phyloP scores from a whole-genome alignment of 495 filamentous ascomycete species.

The Podospora didyma region DNA sequence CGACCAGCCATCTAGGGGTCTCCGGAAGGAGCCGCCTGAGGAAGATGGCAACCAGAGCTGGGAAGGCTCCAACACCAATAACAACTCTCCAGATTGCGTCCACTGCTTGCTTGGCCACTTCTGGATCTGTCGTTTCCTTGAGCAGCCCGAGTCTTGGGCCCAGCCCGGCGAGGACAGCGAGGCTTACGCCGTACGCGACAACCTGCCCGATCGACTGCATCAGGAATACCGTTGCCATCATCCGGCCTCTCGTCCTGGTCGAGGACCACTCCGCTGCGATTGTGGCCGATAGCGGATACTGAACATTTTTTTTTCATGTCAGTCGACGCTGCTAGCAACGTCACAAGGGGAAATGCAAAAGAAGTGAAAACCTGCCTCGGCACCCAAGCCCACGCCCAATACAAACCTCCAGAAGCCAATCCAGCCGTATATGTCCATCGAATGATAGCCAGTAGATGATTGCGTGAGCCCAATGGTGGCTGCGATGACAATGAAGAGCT shows the following conservation, averaged over 20 bases:
- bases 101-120: slow-evolving; percentile 37
- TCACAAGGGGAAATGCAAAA: no score
- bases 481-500: slow-evolving; percentile 54
- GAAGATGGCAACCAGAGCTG: slow-evolving; percentile 54
- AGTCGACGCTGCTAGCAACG: neutral
- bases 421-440: slow-evolving; percentile 54
- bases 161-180: slow-evolving; percentile 43
- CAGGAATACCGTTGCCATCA: slow-evolving; percentile 65
- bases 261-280: slow-evolving; percentile 64
- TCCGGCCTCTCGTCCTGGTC: slow-evolving; percentile 51
- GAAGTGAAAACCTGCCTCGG: slow-evolving; percentile 29
- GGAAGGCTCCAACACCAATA: slow-evolving; percentile 57
- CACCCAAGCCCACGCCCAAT: slow-evolving; percentile 50
- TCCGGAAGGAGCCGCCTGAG: slow-evolving; percentile 62
- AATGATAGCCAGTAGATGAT: slow-evolving; percentile 20
- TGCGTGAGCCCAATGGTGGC: slow-evolving; percentile 48
- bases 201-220: slow-evolving; percentile 66
- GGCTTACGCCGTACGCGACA: slow-evolving; percentile 38
- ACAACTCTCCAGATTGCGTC: slow-evolving; percentile 58
- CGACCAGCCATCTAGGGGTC: slow-evolving; percentile 46
- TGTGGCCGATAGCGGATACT: slow-evolving; percentile 44
- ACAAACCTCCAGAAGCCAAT: slow-evolving; percentile 56
- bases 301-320: neutral
- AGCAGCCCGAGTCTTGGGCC: no score
- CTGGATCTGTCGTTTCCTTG: slow-evolving; percentile 36